Conservation (phyloP, 345 rosid genomes). For the Cardamine chenopodiifolia region DNA sequence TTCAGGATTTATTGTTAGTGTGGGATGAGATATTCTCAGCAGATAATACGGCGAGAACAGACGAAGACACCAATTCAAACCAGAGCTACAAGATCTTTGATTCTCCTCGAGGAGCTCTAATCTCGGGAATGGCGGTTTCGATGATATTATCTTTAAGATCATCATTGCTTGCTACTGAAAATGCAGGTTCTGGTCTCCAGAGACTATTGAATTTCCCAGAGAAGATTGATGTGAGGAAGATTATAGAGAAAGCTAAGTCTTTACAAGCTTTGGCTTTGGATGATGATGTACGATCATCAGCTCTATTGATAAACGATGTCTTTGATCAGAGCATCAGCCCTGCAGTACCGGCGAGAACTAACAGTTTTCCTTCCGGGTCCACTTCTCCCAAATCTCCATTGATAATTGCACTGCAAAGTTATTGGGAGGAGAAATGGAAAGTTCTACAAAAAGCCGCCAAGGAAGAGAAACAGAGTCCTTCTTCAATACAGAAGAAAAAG, state of each 20-base stretch:
- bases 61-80: constrained; percentile 38
- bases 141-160: constrained; percentile 86
- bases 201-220: constrained; percentile 84
- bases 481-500: constrained; percentile 52
- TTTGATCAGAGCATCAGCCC: constrained; percentile 40
- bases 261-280: constrained; percentile 67
- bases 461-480: constrained; percentile 54
- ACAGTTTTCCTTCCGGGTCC: constrained; percentile 56
- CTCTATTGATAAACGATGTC: constrained; percentile 26
- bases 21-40: constrained; percentile 96
- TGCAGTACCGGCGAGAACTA: constrained; percentile 50
- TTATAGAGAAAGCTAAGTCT: constrained; percentile 74
- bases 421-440: constrained; percentile 98
- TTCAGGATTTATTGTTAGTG: constrained; percentile 68
- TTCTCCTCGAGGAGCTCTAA: constrained; percentile 78
- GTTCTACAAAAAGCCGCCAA: constrained; percentile 69
- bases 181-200: constrained; percentile 89
- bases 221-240: constrained; percentile 60
- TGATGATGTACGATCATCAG: constrained; percentile 43
- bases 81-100: constrained; percentile 56
- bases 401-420: constrained; percentile 68
- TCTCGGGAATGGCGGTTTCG: constrained; percentile 77
- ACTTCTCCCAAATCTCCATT: constrained; percentile 66
- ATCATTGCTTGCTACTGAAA: constrained; percentile 87
- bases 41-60: constrained; percentile 47